Conservation (phyloP, 192 early-diverging fungal genomes). For the Gonapodya prolifera region DNA sequence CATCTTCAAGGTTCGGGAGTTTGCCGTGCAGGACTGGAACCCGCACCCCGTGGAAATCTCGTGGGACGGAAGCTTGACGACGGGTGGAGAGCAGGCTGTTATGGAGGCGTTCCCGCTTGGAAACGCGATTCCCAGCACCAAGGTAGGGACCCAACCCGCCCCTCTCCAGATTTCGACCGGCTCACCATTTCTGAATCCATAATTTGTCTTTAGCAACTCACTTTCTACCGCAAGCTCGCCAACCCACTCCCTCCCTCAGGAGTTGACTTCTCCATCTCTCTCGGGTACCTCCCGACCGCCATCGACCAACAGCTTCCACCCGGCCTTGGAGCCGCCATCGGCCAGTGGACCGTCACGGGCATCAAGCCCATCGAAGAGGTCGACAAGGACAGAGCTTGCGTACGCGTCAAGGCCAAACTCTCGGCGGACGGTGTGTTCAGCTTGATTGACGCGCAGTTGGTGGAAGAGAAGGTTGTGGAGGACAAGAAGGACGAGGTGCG, state of each 20-base stretch:
- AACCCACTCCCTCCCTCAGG: conserved; percentile 17
- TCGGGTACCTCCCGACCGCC: background rate
- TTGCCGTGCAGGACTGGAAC: conserved; percentile 80
- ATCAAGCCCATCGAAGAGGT: conserved; percentile 36
- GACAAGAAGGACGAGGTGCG: conserved; percentile 33
- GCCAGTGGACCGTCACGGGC: conserved; percentile 71
- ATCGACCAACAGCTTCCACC: conserved; percentile 46
- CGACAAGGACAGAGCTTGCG: conserved; percentile 49
- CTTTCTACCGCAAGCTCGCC: conserved; percentile 65
- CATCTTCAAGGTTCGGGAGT: conserved; percentile 95
- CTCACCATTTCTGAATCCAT: no score
- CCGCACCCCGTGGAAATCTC: conserved; percentile 77
- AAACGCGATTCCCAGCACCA: conserved; percentile 79
- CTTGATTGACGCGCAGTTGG: conserved; percentile 73
- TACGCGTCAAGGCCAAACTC: conserved; percentile 87
- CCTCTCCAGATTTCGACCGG: background rate
- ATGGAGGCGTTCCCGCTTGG: conserved; percentile 79
- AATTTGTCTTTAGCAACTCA: conserved; percentile 32
- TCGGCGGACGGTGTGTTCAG: conserved; percentile 71
- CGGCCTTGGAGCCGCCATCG: conserved; percentile 69
- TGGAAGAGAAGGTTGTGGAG: conserved; percentile 79
- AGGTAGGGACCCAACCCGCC: conserved; percentile 30
- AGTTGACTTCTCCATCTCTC: background rate
- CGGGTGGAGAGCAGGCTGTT: conserved; percentile 44
- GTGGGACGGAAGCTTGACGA: conserved; percentile 52